Evolutionary conservation across 2,329 filamentous ascomycete genomes (phyloP), one percentile per base, ranked within the genome.

Genomic region (Hymenoscyphus occultus): DNA sequence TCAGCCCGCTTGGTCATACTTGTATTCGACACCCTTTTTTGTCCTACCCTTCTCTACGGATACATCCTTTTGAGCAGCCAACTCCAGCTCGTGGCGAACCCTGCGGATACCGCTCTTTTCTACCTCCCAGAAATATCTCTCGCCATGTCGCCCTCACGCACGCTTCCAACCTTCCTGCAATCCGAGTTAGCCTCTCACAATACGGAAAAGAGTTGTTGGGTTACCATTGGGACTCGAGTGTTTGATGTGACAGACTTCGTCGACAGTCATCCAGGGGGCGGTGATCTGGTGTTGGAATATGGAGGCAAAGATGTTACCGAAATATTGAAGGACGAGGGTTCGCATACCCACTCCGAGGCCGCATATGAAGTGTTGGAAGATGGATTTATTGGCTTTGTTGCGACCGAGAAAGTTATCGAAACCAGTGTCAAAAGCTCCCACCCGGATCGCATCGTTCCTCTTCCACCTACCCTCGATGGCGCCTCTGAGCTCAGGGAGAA

Each of bases 351-450:
- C 77, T 92, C 90, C 59, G 93, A 98, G 67, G 84, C 93, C 1
- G 95, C 95, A n/a, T 99, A 97, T 78, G 94, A 98, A 73, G 90
- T 98, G 14, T 83, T 99, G 32, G 91, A 96, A 57, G 95, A 98
- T 51, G 90, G 86, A 57, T 83, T 94, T 16, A 83, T 98, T 66
- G 95, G 92, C 16, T 96, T 96, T 74, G 80, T 97, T 40, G 83
- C 84, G 5, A 84, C 84, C 1, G 83, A 88, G 48, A 77, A 78
- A 67, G 69, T 74, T 28, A 71, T 73, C 39, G 73, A 77, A 62
- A 68, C 73, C 35, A 74, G 76, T 48, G 77, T 77, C 70, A 78
- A 78, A 65, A 76, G 73, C 67, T 74, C 70, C 57, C 64, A 71
- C 56, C 71, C 73, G 28, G 71, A 71, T 42, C 77, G 81, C 54